These are phyloP conservation scores for Rhynchospora breviuscula DNA, from an alignment of 176 grass and related monocot genomes.

Conservation along the genomic window DNA sequence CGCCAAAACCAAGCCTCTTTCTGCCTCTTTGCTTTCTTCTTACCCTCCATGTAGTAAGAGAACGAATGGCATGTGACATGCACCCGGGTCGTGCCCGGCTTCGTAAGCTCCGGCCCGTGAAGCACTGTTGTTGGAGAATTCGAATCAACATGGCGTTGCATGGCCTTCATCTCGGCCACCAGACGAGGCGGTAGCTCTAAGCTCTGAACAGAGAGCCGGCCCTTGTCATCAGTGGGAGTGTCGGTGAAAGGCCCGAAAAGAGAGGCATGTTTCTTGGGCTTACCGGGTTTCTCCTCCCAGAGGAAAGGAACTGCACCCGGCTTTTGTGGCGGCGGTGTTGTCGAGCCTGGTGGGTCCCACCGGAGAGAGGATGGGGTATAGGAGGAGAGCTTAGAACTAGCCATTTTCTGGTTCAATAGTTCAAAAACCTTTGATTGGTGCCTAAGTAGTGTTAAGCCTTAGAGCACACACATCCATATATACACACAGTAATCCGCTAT, in stretches of 20 bases:
- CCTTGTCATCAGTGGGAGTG: neutral
- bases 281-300: constrained; percentile 73
- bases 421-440: neutral
- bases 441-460: neutral
- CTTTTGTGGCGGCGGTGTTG: constrained; percentile 35
- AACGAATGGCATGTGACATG: constrained; percentile 17
- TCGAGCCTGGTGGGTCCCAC: constrained; percentile 7
- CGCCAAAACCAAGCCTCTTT: constrained; percentile 26
- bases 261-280: constrained; percentile 29
- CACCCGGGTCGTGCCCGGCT: constrained; percentile 1
- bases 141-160: constrained; percentile 9
- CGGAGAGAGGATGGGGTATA: constrained; percentile 1
- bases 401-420: neutral
- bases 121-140: constrained; percentile 25
- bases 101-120: neutral
- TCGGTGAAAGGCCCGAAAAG: neutral
- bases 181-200: constrained; percentile 64
- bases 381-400: neutral
- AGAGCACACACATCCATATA: neutral
- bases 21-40: constrained; percentile 12
- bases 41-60: neutral
- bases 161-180: neutral
- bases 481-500: neutral
- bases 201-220: neutral
- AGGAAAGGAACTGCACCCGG: constrained; percentile 49